phyloP scores from a whole-genome alignment of 202 grass and related monocot genomes.

The Zizania palustris region DNA sequence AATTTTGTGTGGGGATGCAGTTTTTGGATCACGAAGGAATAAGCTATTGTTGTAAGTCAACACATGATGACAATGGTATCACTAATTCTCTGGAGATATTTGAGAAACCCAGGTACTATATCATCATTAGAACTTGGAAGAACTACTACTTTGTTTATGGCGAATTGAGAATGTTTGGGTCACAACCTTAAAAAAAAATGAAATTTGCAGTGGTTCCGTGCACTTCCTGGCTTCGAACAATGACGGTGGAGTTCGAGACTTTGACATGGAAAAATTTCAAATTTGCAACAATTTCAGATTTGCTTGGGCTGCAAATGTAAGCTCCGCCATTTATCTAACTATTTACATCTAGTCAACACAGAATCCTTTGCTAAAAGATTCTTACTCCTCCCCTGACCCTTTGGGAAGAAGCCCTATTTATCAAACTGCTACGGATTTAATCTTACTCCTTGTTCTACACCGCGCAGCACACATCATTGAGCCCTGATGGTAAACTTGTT shows the following conservation, averaged over 20 bases:
- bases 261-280: conserved; percentile 76
- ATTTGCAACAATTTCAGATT: conserved; percentile 75
- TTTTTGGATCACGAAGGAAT: conserved; percentile 88
- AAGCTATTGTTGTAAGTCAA: conserved; percentile 83
- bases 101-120: conserved; percentile 67
- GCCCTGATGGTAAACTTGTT: conserved; percentile 75
- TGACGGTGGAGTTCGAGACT: conserved; percentile 78
- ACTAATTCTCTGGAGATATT: conserved; percentile 87
- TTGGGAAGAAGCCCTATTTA: neutral
- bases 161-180: conserved; percentile 10
- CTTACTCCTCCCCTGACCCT: neutral
- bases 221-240: conserved; percentile 86
- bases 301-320: conserved; percentile 77
- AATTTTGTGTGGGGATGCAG: conserved; percentile 38
- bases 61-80: conserved; percentile 73
- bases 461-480: conserved; percentile 73
- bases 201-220: conserved; percentile 61
- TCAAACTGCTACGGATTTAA: conserved; percentile 4
- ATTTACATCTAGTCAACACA: neutral
- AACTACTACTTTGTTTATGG: conserved; percentile 8
- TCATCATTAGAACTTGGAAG: conserved; percentile 12
- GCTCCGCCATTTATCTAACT: conserved; percentile 24
- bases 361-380: neutral
- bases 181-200: conserved; percentile 4
- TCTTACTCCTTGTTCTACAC: conserved; percentile 20